These are phyloP conservation scores for Phytophthora constricta DNA, from an alignment of 352 stramenopile genomes.

Conservation along the genomic window DNA sequence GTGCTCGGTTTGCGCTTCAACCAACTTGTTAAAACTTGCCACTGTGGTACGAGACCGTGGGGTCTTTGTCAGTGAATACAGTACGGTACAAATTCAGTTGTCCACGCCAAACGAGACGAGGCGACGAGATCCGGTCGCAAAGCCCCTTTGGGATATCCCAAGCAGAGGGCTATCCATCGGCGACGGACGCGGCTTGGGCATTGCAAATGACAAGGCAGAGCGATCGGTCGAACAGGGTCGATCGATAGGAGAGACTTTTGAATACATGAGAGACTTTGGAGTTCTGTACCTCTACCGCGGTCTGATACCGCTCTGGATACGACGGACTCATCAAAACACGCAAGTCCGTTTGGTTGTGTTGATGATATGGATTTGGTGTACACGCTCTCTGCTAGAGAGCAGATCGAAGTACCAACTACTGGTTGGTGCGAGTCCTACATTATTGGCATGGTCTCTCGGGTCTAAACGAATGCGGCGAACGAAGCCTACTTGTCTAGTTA, in stretches of 20 bases:
- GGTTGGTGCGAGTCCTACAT: constrained; percentile 1
- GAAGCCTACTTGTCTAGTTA: neutral
- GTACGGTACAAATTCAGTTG: neutral
- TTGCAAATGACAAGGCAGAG: too few species aligned
- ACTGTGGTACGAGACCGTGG: too few species aligned
- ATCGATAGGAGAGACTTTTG: too few species aligned
- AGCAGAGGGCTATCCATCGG: neutral
- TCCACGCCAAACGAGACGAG: constrained; percentile 5
- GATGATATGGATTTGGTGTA: constrained; percentile 2
- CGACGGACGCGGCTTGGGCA: too few species aligned
- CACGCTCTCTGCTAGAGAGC: neutral
- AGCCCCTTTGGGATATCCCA: neutral
- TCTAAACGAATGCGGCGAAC: too few species aligned
- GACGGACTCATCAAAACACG: neutral
- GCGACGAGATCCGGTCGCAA: neutral
- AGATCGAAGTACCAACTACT: neutral
- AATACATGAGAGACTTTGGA: neutral
- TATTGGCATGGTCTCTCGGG: neutral
- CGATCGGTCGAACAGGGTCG: too few species aligned
- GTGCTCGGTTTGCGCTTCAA: neutral
- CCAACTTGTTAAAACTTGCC: neutral
- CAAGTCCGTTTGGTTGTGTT: neutral
- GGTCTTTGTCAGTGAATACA: neutral
- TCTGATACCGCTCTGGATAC: neutral
- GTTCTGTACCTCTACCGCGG: neutral